Percentiles rank a stretch among this genome's conserved stretches.
Conservation (phyloP, 2,329 filamentous ascomycete species). For the Raffaelea arxii region DNA sequence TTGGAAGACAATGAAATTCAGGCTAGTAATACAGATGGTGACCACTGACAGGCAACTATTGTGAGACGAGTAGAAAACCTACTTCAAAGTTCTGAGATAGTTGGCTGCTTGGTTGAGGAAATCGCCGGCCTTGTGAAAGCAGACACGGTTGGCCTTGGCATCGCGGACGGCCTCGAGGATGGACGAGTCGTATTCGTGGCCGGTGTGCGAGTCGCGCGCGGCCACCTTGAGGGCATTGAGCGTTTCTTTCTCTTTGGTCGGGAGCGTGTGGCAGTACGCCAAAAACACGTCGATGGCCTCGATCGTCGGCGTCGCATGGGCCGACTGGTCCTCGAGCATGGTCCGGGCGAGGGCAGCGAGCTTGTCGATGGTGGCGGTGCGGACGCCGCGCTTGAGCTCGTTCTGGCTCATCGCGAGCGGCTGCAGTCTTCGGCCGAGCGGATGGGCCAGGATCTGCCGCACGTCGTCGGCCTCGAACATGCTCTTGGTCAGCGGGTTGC, state of each 20-base stretch:
- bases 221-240: slow-evolving; percentile 17
- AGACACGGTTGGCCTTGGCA: slow-evolving; percentile 18
- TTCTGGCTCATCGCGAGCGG: slow-evolving; percentile 15
- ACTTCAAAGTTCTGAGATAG: slow-evolving; percentile 5
- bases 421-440: slow-evolving; percentile 15
- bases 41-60: no score
- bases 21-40: no score
- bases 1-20: no score
- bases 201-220: slow-evolving; percentile 18
- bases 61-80: no score
- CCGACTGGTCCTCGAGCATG: slow-evolving; percentile 16
- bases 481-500: slow-evolving; percentile 19
- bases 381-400: slow-evolving; percentile 16
- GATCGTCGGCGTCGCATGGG: slow-evolving; percentile 13
- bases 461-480: slow-evolving; percentile 20
- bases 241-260: slow-evolving; percentile 15
- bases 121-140: slow-evolving; percentile 15
- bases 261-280: slow-evolving; percentile 16
- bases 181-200: slow-evolving; percentile 17
- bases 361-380: slow-evolving; percentile 14
- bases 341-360: slow-evolving; percentile 13
- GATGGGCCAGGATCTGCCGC: slow-evolving; percentile 16
- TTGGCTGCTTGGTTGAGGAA: slow-evolving; percentile 12
- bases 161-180: slow-evolving; percentile 19
- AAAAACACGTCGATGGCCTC: slow-evolving; percentile 19